Evolutionary conservation across 306 rosid genomes (phyloP).

Genomic region (Quercus glauca): DNA sequence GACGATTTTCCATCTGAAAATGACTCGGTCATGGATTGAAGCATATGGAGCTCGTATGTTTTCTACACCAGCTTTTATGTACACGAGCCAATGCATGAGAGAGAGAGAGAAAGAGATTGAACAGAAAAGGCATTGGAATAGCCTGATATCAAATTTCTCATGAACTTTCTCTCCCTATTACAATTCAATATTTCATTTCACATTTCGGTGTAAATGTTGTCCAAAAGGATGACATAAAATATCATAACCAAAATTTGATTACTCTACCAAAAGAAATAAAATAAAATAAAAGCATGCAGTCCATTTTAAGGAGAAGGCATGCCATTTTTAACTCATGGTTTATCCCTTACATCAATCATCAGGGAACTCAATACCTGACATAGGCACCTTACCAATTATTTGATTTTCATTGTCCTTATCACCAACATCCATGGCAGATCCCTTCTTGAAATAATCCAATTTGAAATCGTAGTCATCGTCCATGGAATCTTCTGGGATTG

Average conservation of each 20-base stretch:
- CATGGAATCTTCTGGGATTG: conserved; percentile 47
- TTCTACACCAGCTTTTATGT: too few relatives aligned
- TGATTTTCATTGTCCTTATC: conserved; percentile 35
- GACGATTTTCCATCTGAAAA: too few relatives aligned
- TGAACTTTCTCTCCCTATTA: background rate
- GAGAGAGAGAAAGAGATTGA: background rate
- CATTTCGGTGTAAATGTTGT: background rate
- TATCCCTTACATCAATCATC: conserved; percentile 20
- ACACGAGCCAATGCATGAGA: too few relatives aligned
- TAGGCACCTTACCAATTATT: conserved; percentile 32
- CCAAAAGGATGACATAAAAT: background rate
- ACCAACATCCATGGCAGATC: conserved; percentile 49
- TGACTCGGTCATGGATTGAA: too few relatives aligned
- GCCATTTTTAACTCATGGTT: background rate
- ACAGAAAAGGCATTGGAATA: background rate
- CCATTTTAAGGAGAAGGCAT: background rate
- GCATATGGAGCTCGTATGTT: too few relatives aligned
- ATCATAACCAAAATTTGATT: background rate
- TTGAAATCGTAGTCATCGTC: conserved; percentile 86
- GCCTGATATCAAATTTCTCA: background rate
- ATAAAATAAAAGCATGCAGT: background rate
- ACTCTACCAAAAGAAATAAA: background rate
- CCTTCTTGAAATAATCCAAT: conserved; percentile 67
- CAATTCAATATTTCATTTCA: background rate
- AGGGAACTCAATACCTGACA: conserved; percentile 27